phyloP scores from a whole-genome alignment of 2,329 filamentous ascomycete species.

The Leptographium lundbergii region DNA sequence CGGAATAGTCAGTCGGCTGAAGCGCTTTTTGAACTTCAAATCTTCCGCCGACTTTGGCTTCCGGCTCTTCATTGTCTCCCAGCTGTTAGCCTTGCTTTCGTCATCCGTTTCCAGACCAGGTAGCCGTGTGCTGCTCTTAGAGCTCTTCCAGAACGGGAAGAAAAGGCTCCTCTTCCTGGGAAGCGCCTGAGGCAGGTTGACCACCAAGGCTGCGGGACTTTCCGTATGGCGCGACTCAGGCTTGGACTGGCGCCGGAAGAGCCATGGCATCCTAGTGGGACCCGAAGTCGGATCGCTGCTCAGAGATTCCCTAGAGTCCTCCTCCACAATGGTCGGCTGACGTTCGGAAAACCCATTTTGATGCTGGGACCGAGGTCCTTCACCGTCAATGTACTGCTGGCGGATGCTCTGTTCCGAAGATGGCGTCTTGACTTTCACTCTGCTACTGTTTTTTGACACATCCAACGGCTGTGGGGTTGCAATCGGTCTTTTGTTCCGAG shows the following conservation, averaged over 20 bases:
- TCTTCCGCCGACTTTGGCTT: neutral
- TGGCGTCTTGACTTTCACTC: neutral
- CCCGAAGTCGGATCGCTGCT: slow-evolving; percentile 1
- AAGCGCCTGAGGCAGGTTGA: slow-evolving; percentile 1
- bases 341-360: neutral
- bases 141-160: slow-evolving; percentile 42
- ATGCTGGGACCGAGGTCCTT: neutral
- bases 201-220: neutral
- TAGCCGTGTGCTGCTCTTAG: slow-evolving; percentile 28
- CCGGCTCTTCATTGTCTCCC: neutral
- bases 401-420: neutral
- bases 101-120: neutral
- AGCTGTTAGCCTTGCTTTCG: neutral
- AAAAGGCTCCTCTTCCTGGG: slow-evolving; percentile 37
- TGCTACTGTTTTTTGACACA: slow-evolving; percentile 2
- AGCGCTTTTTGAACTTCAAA: neutral
- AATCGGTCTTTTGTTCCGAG: slow-evolving; percentile 1
- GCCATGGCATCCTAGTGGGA: slow-evolving; percentile 9
- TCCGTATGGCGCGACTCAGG: slow-evolving; percentile 8
- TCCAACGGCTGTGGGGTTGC: slow-evolving; percentile 1
- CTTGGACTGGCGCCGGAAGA: slow-evolving; percentile 11
- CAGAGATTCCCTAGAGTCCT: slow-evolving; percentile 1
- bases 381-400: neutral
- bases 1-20: slow-evolving; percentile 3
- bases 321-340: slow-evolving; percentile 7